Evolutionary conservation across 352 stramenopile genomes (phyloP), one percentile per base, ranked within the genome.

Genomic region (Thraustochytrium sp.): DNA sequence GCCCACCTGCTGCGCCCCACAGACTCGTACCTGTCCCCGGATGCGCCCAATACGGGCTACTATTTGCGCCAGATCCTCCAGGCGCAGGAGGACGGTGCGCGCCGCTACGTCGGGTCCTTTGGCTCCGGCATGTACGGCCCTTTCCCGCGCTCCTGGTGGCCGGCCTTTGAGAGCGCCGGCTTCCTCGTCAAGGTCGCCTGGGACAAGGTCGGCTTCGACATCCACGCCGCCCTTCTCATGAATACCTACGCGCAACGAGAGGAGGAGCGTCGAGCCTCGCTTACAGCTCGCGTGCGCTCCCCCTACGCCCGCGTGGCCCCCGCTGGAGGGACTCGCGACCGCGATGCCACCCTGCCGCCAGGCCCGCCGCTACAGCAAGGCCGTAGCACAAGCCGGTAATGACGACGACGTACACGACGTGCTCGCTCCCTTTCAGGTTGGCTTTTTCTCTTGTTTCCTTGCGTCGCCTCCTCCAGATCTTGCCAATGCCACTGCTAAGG

Each of bases 211-310:
- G 68, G 68, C 8, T 63, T 80, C 38, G 68, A 80, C 31, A 64
- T 80, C 40, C 68, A 80, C 26, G 68, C 68, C 63, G 68, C 68
- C n/a, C n/a, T 80, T 8, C 51, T 80, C 34, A 80, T 80, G 68
- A 80, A 72, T 44, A 31, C n/a, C 9, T 55, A 31, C 46, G 59
- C 59, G n/a, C 26, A 72, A 29, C 16, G 59, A 46, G 55, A 65
- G 16, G 29, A 65, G 13, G 29, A 40, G 16, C 1, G 26, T 31
- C 18, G 1, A 65, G 21, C 55, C 34, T 13, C 48, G 48, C 48
- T 23, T 55, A n/a, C 48, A 55, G 16, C 18, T 18, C 1, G 18
- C 26, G 13, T 21, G 55, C 46, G 59, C 8, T 72, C 59, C 8
- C 59, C 59, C 46, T 72, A 72, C 31, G 40, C 59, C 0, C 5